Conservation (phyloP, 345 rosid species). For the Psidium guajava region DNA sequence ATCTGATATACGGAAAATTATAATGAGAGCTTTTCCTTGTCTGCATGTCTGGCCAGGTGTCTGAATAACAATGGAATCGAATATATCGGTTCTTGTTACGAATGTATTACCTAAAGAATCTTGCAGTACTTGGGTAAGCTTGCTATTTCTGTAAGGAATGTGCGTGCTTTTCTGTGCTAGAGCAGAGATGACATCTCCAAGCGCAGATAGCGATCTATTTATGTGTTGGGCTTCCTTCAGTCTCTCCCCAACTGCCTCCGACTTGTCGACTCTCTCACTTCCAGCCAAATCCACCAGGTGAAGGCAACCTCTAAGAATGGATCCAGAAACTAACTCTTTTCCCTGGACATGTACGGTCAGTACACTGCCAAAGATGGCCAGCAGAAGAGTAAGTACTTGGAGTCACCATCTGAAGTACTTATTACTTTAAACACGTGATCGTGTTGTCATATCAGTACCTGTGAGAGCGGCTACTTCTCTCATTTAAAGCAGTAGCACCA, state of each 20-base stretch:
- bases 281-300: slow-evolving; percentile 98
- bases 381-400: not conserved
- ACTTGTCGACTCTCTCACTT: slow-evolving; percentile 95
- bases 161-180: slow-evolving; percentile 91
- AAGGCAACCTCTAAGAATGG: slow-evolving; percentile 76
- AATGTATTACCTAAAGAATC: slow-evolving; percentile 66
- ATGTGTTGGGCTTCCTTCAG: slow-evolving; percentile 97
- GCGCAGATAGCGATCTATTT: slow-evolving; percentile 84
- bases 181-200: slow-evolving; percentile 93
- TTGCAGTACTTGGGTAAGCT: slow-evolving; percentile 90
- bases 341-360: slow-evolving; percentile 93
- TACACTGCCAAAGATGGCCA: slow-evolving; percentile 32
- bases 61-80: not conserved
- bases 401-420: not conserved
- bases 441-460: slow-evolving; percentile 26
- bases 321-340: slow-evolving; percentile 71
- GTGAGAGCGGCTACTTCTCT: slow-evolving; percentile 95
- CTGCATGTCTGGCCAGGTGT: not conserved
- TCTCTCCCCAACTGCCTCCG: slow-evolving; percentile 94
- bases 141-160: slow-evolving; percentile 94
- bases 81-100: not conserved
- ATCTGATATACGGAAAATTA: not conserved
- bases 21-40: not conserved
- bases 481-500: slow-evolving; percentile 95
- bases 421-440: not conserved